phyloP scores from a whole-genome alignment of 805 yeast species.

The Clavispora phyllophila region DNA sequence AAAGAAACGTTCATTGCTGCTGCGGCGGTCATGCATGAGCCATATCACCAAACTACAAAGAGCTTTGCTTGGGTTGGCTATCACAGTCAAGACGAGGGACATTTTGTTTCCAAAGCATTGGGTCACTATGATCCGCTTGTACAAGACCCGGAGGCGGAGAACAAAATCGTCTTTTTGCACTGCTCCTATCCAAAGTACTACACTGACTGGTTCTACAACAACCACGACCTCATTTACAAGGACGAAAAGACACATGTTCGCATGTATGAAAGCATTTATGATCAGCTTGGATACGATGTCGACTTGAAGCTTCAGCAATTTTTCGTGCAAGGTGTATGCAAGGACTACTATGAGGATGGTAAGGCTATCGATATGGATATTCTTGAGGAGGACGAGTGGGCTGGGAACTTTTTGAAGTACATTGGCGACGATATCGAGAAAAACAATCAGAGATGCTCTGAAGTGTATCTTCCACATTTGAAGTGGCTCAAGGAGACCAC shows the following conservation, averaged over 20 bases:
- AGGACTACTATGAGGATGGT: constrained; percentile 25
- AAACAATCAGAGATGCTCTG: constrained; percentile 25
- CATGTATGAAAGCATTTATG: constrained; percentile 33
- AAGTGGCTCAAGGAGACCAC: constrained; percentile 37
- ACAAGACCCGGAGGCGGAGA: constrained; percentile 6
- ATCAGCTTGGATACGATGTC: constrained; percentile 38
- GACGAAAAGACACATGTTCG: constrained; percentile 31
- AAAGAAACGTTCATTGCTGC: constrained; percentile 74
- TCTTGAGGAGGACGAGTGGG: constrained; percentile 20
- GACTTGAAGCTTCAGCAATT: constrained; percentile 36
- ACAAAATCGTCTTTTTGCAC: constrained; percentile 45
- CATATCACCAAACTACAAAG: constrained; percentile 51
- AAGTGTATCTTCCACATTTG: constrained; percentile 38
- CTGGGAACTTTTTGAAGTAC: constrained; percentile 29
- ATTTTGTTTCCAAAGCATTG: constrained; percentile 25
- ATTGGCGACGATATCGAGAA: constrained; percentile 19
- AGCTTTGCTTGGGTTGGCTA: constrained; percentile 38
- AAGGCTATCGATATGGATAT: constrained; percentile 22
- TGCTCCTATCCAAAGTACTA: constrained; percentile 52
- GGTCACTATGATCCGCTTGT: constrained; percentile 37
- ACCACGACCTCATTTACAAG: constrained; percentile 29
- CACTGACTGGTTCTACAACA: constrained; percentile 21
- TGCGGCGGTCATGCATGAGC: constrained; percentile 45
- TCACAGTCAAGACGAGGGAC: constrained; percentile 23
- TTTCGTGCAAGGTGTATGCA: constrained; percentile 36